Evolutionary conservation across 768 basidiomycete species (phyloP), one percentile per base, ranked within the genome.

Genomic region (Russula compacta): DNA sequence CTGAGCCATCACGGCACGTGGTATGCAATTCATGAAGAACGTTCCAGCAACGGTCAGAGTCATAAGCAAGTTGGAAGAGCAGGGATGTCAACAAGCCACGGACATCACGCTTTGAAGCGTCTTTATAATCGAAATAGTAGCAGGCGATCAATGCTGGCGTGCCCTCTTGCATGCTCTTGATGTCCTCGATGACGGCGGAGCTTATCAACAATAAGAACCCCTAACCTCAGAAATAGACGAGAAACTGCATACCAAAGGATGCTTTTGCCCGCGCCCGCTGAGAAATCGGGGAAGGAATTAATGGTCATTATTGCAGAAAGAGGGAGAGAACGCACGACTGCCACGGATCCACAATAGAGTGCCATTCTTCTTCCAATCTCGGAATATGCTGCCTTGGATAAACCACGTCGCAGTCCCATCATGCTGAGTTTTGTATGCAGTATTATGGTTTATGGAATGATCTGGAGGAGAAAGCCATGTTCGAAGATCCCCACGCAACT

Each of bases 201-300:
- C 50, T 59, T 36, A 46, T 38, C 8, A 32, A 52, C 14, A 44
- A 46, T 24, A 33, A 46, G 10, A 53, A 29, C 35, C 4, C 6
- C 1, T 17, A 9, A 14, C 9, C 9, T 2, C 32, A 12, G 11
- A 29, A 15, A 21, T 15, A 10, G 24, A 8, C 6, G 6, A 1
- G 10, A 21, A 17, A 6, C 21, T 0, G 11, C 51, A 10, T 38
- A 59, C 58, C 58, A 59, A 3, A 59, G 33, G 0, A 59, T 42
- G 6, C 58, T 59, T 32, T 59, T 59, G 10, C 58, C 58, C 2
- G 51, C 51, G 21, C 58, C 58, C 1, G 58, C 58, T 59, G 9
- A 15, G 12, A 21, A 42, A 35, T 24, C 12, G 8, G 7, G 32
- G 15, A 19, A 32, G 5, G 4, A 19, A 35, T 46, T 4, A 38